These are phyloP conservation scores for Fagopyrum tataricum DNA, from an alignment of 148 eudicot species.

Conservation along the genomic window DNA sequence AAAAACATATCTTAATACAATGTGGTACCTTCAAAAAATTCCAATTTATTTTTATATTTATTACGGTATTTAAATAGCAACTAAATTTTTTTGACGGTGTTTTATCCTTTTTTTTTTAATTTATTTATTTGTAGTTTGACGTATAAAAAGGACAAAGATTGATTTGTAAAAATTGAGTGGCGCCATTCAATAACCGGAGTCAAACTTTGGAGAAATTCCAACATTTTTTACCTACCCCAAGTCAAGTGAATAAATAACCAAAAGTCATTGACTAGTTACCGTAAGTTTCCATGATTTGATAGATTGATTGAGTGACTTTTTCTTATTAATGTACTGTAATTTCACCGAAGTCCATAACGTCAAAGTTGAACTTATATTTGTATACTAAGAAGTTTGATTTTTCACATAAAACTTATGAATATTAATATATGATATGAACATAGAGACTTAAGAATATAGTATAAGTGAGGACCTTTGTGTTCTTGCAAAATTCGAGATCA, in stretches of 20 bases:
- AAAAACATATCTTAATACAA: too few species aligned
- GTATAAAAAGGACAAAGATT: neutral
- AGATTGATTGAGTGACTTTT: neutral
- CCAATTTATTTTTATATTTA: too few species aligned
- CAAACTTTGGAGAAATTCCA: neutral
- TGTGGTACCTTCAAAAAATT: too few species aligned
- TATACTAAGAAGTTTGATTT: too few species aligned
- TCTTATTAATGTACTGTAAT: too few species aligned
- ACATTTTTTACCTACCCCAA: neutral
- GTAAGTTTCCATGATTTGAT: neutral
- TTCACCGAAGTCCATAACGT: too few species aligned
- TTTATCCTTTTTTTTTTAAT: too few species aligned
- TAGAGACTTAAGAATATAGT: neutral
- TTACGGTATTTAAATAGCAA: too few species aligned
- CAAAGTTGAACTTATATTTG: too few species aligned
- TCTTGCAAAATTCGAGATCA: conserved; percentile 91
- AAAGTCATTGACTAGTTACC: neutral
- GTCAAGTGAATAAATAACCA: conserved; percentile 1
- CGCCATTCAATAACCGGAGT: neutral
- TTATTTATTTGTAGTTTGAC: neutral
- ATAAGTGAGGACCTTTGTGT: conserved; percentile 50
- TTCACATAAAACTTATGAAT: neutral
- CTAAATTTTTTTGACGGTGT: too few species aligned
- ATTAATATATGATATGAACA: neutral
- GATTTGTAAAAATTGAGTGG: neutral